phyloP scores from a whole-genome alignment of 1,284 basidiomycete genomes.

The Schizopora paradoxa region DNA sequence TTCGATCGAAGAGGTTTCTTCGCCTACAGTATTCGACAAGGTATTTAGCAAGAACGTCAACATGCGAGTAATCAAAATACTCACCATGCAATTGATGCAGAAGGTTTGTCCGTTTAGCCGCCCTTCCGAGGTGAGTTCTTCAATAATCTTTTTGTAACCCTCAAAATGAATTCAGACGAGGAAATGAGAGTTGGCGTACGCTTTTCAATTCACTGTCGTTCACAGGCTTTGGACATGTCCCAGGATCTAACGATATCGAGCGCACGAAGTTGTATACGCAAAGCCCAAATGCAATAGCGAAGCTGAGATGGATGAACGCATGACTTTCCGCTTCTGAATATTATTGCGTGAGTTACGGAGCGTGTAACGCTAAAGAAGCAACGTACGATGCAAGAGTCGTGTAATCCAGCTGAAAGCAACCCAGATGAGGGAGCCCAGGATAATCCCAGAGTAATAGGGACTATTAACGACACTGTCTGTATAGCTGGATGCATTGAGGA shows the following conservation, averaged over 20 bases:
- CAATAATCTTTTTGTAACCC: slow-evolving; percentile 61
- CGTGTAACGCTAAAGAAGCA: slow-evolving; percentile 2
- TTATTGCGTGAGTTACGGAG: neutral
- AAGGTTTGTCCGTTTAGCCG: slow-evolving; percentile 92
- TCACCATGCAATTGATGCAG: slow-evolving; percentile 89
- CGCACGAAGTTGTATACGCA: slow-evolving; percentile 91
- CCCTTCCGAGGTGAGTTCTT: slow-evolving; percentile 84
- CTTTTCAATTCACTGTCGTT: slow-evolving; percentile 81
- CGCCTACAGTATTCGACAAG: slow-evolving; percentile 41
- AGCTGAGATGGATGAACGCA: slow-evolving; percentile 69
- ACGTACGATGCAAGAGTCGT: slow-evolving; percentile 63
- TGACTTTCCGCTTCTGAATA: slow-evolving; percentile 66
- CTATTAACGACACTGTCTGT: slow-evolving; percentile 72
- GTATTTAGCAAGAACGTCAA: slow-evolving; percentile 1
- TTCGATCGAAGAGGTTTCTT: slow-evolving; percentile 91
- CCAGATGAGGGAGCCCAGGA: slow-evolving; percentile 83
- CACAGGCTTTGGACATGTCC: slow-evolving; percentile 76
- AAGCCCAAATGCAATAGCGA: slow-evolving; percentile 64
- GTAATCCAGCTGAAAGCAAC: slow-evolving; percentile 81
- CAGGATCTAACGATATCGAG: slow-evolving; percentile 84
- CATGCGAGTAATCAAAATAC: slow-evolving; percentile 18
- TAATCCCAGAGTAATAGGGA: slow-evolving; percentile 92
- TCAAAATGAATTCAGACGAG: slow-evolving; percentile 13
- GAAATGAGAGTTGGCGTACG: slow-evolving; percentile 46
- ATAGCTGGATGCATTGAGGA: slow-evolving; percentile 74